These are phyloP conservation scores for Wallacemonas sp. DNA, from an alignment of 208 protist species.

Conservation along the genomic window DNA sequence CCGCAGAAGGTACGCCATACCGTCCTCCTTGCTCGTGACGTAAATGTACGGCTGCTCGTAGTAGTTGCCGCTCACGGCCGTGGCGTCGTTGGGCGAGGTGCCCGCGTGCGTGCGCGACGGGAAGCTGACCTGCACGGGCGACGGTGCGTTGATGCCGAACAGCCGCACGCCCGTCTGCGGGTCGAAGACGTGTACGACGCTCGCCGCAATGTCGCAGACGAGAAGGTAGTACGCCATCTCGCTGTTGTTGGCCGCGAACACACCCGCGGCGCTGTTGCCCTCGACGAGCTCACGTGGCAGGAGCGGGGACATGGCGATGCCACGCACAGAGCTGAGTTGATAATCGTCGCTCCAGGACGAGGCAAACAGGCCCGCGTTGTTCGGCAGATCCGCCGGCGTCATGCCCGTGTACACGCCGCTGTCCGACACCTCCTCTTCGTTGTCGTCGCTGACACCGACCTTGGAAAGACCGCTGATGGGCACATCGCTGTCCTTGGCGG, in stretches of 20 bases:
- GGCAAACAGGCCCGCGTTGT: conserved; percentile 69
- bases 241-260: conserved; percentile 43
- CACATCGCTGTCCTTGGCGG: background rate
- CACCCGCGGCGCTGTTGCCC: conserved; percentile 45
- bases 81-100: conserved; percentile 3
- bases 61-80: conserved; percentile 9
- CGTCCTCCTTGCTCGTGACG: conserved; percentile 90
- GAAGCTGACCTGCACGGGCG: conserved; percentile 87
- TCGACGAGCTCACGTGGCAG: conserved; percentile 75
- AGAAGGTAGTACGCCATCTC: conserved; percentile 70
- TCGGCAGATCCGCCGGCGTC: conserved; percentile 11
- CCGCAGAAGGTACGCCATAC: conserved; percentile 76
- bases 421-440: background rate
- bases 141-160: conserved; percentile 69
- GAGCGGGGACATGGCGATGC: conserved; percentile 72
- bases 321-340: conserved; percentile 74
- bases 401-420: background rate
- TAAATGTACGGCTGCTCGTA: conserved; percentile 78
- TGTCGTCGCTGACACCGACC: background rate
- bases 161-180: conserved; percentile 63
- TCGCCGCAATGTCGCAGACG: conserved; percentile 75
- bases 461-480: conserved; percentile 2
- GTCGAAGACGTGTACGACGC: conserved; percentile 78
- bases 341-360: conserved; percentile 77
- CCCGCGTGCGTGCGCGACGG: conserved; percentile 54